phyloP scores from a whole-genome alignment of 495 filamentous ascomycete genomes.

The Platismatia glauca region DNA sequence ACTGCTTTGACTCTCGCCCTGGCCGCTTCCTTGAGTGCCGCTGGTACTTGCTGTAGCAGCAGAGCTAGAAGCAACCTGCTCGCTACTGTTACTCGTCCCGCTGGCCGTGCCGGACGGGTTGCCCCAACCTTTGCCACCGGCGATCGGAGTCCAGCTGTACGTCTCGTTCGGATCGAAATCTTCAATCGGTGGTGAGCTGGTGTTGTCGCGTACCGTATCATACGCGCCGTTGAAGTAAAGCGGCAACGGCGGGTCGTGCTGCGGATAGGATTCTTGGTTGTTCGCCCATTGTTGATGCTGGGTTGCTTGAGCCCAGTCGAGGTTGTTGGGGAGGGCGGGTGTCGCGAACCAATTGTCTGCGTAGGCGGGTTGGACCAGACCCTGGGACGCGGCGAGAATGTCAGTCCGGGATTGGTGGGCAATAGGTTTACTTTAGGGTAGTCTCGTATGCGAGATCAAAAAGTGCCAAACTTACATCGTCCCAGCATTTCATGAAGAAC shows the following conservation, averaged over 20 bases:
- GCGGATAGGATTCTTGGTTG: constrained; percentile 21
- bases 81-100: background rate
- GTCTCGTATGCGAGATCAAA: background rate
- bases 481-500: constrained; percentile 28
- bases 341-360: constrained; percentile 24
- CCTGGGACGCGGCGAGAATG: constrained; percentile 6
- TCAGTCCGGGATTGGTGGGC: background rate
- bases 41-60: background rate
- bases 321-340: constrained; percentile 18
- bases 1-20: too few relatives aligned
- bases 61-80: background rate
- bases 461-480: constrained; percentile 16
- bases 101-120: constrained; percentile 3
- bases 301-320: constrained; percentile 16
- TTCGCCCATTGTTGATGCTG: constrained; percentile 14
- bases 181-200: constrained; percentile 15
- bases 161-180: constrained; percentile 19
- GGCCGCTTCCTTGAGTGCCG: background rate
- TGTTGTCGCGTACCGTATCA: constrained; percentile 13
- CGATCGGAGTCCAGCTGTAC: constrained; percentile 22
- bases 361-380: constrained; percentile 19
- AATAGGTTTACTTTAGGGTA: background rate
- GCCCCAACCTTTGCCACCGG: constrained; percentile 23
- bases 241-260: constrained; percentile 14
- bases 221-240: constrained; percentile 22